phyloP scores from a whole-genome alignment of 2,329 filamentous ascomycete genomes.

The Microcera coccophila region DNA sequence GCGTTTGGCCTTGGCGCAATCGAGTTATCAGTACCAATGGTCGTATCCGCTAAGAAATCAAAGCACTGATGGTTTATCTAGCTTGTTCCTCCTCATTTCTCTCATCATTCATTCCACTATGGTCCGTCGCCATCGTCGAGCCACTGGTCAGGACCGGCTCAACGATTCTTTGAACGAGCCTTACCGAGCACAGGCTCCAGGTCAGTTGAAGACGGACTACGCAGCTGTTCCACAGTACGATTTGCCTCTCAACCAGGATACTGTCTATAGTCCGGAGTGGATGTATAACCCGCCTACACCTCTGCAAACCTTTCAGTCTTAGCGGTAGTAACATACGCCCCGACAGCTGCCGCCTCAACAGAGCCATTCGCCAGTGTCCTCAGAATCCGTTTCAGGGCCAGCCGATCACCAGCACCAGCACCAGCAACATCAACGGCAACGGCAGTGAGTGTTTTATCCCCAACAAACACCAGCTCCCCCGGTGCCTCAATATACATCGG shows the following conservation, averaged over 20 bases:
- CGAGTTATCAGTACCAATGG: conserved; percentile 40
- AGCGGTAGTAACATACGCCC: background rate
- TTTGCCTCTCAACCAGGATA: background rate
- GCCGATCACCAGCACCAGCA: too few relatives aligned
- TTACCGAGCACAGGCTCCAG: background rate
- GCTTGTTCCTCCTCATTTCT: conserved; percentile 40
- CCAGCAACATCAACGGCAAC: too few relatives aligned
- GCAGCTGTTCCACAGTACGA: background rate
- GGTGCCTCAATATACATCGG: too few relatives aligned
- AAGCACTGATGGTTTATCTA: conserved; percentile 15
- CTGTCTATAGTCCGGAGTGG: background rate
- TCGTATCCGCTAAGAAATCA: too few relatives aligned
- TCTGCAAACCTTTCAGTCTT: background rate
- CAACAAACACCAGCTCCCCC: too few relatives aligned
- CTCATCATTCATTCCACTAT: conserved; percentile 40
- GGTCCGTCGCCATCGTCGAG: conserved; percentile 41
- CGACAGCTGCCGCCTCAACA: background rate
- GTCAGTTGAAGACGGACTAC: background rate
- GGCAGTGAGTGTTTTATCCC: too few relatives aligned
- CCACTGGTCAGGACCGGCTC: background rate
- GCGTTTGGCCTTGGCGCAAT: conserved; percentile 40
- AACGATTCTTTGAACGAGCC: background rate
- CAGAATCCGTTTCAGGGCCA: too few relatives aligned
- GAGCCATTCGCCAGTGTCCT: too few relatives aligned
- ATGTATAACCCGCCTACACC: background rate